These are phyloP conservation scores for Volvox africanus DNA, from an alignment of 139 green algal species.

Conservation along the genomic window DNA sequence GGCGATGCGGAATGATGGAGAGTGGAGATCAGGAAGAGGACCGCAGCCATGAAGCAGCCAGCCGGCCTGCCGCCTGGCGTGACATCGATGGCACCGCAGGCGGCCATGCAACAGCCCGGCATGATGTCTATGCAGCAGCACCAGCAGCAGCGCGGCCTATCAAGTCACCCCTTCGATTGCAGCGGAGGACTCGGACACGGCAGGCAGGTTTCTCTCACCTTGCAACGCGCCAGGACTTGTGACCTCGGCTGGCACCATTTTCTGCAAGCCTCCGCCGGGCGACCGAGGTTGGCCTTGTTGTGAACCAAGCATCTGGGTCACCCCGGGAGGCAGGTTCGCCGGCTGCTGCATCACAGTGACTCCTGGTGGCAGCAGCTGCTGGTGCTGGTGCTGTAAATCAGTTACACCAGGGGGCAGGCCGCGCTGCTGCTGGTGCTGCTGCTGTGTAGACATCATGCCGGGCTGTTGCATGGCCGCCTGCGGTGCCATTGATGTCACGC, in stretches of 20 bases:
- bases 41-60: too few relatives aligned
- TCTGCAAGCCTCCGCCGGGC: background rate
- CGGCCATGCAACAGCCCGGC: too few relatives aligned
- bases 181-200: too few relatives aligned
- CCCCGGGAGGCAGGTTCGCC: too few relatives aligned
- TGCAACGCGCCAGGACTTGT: background rate
- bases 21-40: too few relatives aligned
- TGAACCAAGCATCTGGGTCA: too few relatives aligned
- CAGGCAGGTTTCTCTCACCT: background rate
- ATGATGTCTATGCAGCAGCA: too few relatives aligned
- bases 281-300: background rate
- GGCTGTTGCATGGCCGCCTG: constrained; percentile 14
- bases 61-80: constrained; percentile 13
- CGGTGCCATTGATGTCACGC: background rate
- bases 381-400: background rate
- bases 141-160: too few relatives aligned
- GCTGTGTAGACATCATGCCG: background rate
- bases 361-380: constrained; percentile 14
- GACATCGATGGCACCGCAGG: background rate
- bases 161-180: too few relatives aligned
- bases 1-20: too few relatives aligned
- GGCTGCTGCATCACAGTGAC: background rate
- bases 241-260: background rate
- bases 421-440: background rate
- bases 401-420: constrained; percentile 5